Evolutionary conservation across 306 rosid species (phyloP).

Genomic region (Lablab purpureus): DNA sequence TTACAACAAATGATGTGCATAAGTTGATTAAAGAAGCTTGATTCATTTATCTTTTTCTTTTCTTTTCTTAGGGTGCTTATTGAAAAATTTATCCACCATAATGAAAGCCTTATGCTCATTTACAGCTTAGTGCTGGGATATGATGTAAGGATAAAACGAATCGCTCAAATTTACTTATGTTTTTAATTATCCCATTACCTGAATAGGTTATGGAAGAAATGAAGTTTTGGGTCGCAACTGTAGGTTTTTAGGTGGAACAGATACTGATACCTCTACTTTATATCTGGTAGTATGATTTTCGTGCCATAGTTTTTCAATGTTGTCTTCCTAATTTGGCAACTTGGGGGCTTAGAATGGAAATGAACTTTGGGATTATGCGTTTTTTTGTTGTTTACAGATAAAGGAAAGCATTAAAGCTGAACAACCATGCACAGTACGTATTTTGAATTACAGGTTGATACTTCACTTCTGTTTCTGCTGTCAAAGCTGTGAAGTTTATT

Average conservation of each 20-base stretch:
- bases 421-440: slow-evolving; percentile 88
- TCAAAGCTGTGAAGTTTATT: slow-evolving; percentile 41
- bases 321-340: slow-evolving; percentile 36
- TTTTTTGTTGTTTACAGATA: slow-evolving; percentile 64
- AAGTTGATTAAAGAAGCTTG: neutral
- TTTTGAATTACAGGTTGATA: slow-evolving; percentile 96
- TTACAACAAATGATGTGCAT: neutral
- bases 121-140: slow-evolving; percentile 32
- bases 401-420: slow-evolving; percentile 72
- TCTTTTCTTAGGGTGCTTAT: neutral
- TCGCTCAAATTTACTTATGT: slow-evolving; percentile 17
- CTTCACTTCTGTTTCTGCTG: slow-evolving; percentile 46
- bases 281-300: slow-evolving; percentile 56
- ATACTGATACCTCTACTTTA: slow-evolving; percentile 69
- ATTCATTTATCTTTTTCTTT: neutral
- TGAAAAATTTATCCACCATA: neutral
- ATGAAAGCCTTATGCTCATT: slow-evolving; percentile 16
- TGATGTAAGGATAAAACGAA: slow-evolving; percentile 16
- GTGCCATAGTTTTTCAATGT: neutral
- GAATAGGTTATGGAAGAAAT: slow-evolving; percentile 73
- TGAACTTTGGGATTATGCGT: slow-evolving; percentile 29
- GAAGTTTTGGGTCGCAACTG: slow-evolving; percentile 92
- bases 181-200: slow-evolving; percentile 35
- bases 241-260: slow-evolving; percentile 79
- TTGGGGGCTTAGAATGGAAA: slow-evolving; percentile 26